Evolutionary conservation across 2,329 filamentous ascomycete species (phyloP).

Genomic region (Penicillium nordicum): DNA sequence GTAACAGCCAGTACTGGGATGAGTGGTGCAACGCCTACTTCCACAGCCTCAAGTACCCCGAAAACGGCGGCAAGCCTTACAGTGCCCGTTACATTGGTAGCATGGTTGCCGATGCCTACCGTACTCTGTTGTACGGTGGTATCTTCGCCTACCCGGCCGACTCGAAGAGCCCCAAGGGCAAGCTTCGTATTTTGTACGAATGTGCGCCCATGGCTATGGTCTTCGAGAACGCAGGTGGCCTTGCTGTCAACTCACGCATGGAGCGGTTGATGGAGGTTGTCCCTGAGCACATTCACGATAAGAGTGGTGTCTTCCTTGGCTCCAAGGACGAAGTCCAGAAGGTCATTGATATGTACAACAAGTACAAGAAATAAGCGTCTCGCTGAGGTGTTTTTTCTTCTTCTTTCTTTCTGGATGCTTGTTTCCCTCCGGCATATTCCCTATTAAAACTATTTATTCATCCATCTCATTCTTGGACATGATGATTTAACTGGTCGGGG

Average conservation of each 20-base stretch:
- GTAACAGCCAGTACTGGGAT: constrained; percentile 95
- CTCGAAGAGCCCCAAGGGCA: constrained; percentile 97
- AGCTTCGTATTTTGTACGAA: constrained; percentile 95
- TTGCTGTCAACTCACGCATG: constrained; percentile 90
- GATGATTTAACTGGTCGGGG: constrained; percentile 5
- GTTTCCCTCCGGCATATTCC: neutral
- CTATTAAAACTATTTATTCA: constrained; percentile 1
- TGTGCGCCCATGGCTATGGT: constrained; percentile 99
- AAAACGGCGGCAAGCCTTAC: constrained; percentile 75
- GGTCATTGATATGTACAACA: constrained; percentile 77
- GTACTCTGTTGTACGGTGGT: constrained; percentile 90
- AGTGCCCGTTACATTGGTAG: constrained; percentile 91
- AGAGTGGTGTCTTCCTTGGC: constrained; percentile 92
- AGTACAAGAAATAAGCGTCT: constrained; percentile 32
- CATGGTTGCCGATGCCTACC: constrained; percentile 98
- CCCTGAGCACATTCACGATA: constrained; percentile 91
- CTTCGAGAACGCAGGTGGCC: constrained; percentile 95
- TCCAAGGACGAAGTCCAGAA: constrained; percentile 94
- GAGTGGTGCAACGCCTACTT: constrained; percentile 84
- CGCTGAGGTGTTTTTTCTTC: neutral
- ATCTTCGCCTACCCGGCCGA: constrained; percentile 98
- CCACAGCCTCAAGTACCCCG: constrained; percentile 78
- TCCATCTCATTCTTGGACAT: constrained; percentile 9
- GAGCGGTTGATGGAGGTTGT: constrained; percentile 82
- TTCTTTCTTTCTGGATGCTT: constrained; percentile 2